Percentiles rank a stretch among this genome's conserved stretches.
phyloP scores from a whole-genome alignment of 1,139 yeast species.

The Lizanozyma gosingica region DNA sequence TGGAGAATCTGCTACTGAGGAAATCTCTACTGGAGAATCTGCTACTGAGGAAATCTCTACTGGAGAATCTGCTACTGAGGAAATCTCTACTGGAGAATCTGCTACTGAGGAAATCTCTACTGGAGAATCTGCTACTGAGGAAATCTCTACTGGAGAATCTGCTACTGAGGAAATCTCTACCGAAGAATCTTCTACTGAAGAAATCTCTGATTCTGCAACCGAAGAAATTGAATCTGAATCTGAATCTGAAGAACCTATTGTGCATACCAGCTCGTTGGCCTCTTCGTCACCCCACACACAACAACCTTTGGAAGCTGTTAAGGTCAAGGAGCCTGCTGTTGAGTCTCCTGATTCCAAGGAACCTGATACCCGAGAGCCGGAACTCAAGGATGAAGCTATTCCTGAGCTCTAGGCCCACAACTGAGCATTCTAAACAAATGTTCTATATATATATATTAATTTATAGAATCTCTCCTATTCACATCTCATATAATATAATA shows the following conservation, averaged over 20 bases:
- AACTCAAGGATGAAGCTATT: neutral
- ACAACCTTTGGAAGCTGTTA: neutral
- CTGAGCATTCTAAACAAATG: no score
- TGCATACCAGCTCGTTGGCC: neutral
- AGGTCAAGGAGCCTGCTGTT: neutral
- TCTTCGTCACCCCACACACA: neutral
- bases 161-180: neutral
- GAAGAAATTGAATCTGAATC: conserved; percentile 1
- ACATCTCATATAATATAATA: no score
- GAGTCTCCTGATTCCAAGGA: neutral
- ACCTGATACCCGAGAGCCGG: neutral
- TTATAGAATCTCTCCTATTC: no score
- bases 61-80: conserved; percentile 1
- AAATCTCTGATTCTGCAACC: neutral
- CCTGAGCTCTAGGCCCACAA: neutral
- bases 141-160: neutral
- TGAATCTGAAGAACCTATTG: conserved; percentile 2
- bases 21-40: conserved; percentile 1
- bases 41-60: conserved; percentile 1
- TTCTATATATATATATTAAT: no score
- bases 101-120: neutral
- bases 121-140: neutral
- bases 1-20: neutral
- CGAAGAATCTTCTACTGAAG: neutral
- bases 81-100: neutral